Evolutionary conservation across 176 grass and related monocot genomes (phyloP).

Genomic region (Paspalum vaginatum): DNA sequence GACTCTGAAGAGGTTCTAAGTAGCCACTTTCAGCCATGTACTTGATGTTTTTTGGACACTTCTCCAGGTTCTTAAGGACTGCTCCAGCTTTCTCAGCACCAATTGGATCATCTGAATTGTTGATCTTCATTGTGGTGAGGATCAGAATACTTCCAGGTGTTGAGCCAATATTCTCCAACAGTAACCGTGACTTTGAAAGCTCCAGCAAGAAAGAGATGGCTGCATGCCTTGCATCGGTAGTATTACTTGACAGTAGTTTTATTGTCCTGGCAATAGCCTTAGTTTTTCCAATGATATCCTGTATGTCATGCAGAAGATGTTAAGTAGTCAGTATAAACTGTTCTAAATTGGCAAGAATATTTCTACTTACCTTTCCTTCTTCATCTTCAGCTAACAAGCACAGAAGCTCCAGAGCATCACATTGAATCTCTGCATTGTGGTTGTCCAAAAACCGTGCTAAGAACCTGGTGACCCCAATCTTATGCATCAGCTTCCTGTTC

Average conservation of each 20-base stretch:
- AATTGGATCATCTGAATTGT: constrained; percentile 59
- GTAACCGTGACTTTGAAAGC: constrained; percentile 63
- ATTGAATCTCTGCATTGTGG: constrained; percentile 50
- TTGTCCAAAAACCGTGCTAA: constrained; percentile 62
- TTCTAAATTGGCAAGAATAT: constrained; percentile 22
- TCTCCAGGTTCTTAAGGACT: constrained; percentile 81
- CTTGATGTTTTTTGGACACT: constrained; percentile 75
- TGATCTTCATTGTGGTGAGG: constrained; percentile 78
- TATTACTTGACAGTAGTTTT: constrained; percentile 66
- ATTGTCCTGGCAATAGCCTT: constrained; percentile 64
- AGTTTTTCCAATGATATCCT: constrained; percentile 82
- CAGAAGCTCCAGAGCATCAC: constrained; percentile 65
- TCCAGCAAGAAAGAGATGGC: constrained; percentile 82
- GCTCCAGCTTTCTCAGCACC: constrained; percentile 60
- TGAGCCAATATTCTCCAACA: constrained; percentile 66
- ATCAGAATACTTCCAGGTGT: constrained; percentile 66
- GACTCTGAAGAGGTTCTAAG: constrained; percentile 77
- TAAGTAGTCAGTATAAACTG: not conserved
- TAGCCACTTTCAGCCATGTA: constrained; percentile 92
- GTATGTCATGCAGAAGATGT: constrained; percentile 27
- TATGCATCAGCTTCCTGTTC: constrained; percentile 78
- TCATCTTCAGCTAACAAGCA: constrained; percentile 66
- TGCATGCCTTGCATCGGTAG: constrained; percentile 50
- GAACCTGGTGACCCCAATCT: constrained; percentile 68
- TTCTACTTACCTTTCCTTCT: constrained; percentile 68